Base-by-base conservation (phyloP, 176 grass and related monocot genomes). In the Chrysopogon serrulatus region DNA sequence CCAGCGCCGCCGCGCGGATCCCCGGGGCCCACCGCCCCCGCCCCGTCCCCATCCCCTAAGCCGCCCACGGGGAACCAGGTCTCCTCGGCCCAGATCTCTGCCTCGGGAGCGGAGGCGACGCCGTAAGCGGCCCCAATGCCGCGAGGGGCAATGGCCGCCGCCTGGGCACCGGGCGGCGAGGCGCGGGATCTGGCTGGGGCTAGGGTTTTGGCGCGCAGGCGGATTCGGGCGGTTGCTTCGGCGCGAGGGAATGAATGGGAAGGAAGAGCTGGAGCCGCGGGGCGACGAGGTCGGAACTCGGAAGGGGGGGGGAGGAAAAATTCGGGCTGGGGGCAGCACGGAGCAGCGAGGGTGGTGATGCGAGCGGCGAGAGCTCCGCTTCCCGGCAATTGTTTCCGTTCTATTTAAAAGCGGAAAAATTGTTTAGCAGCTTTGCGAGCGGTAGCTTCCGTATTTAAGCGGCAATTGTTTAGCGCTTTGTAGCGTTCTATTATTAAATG, bases 361-460 rank as follows among this genome's bases (percentile, higher is more conserved):
- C 45, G 27, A 68, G 76, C 53, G 30, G n/a, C 48, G 28, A 56
- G 63, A 65, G 7, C 34, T 45, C 63, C 71, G 86, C 51, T 63
- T n/a, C n/a, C n/a, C n/a, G n/a, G n/a, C n/a, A n/a, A n/a, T n/a
- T n/a, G n/a, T n/a, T n/a, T n/a, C n/a, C n/a, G n/a, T n/a, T n/a
- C n/a, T n/a, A n/a, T n/a, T n/a, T n/a, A n/a, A n/a, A n/a, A n/a
- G n/a, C n/a, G n/a, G n/a, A n/a, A n/a, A n/a, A n/a, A n/a, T n/a
- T n/a, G n/a, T n/a, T n/a, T n/a, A n/a, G n/a, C n/a, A n/a, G n/a
- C n/a, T n/a, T n/a, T n/a, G n/a, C n/a, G n/a, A n/a, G n/a, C n/a
- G n/a, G n/a, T n/a, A n/a, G n/a, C n/a, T n/a, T 79, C 74, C 86
- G 67, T 79, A 67, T 73, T 84, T 73, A 79, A 88, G 66, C 86